Conservation (phyloP, 352 stramenopile genomes). For the Aphanomyces astaci region DNA sequence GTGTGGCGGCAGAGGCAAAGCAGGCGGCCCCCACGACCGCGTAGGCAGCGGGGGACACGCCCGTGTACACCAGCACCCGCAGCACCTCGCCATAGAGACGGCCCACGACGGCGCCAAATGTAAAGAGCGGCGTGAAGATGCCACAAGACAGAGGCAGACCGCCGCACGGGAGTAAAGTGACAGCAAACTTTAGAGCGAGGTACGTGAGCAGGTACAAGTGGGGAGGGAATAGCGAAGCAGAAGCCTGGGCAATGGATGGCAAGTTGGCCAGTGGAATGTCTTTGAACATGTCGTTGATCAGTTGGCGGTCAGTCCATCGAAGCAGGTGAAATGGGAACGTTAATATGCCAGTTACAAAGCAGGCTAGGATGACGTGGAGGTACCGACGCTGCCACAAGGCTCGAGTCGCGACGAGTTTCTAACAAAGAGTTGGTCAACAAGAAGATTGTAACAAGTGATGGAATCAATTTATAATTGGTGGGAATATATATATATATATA, state of each 20-base stretch:
- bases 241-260: slow-evolving; percentile 55
- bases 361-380: slow-evolving; percentile 55
- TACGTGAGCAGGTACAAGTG: slow-evolving; percentile 60
- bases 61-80: slow-evolving; percentile 67
- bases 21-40: slow-evolving; percentile 87
- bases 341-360: slow-evolving; percentile 43
- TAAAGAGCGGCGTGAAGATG: slow-evolving; percentile 76
- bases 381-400: slow-evolving; percentile 47
- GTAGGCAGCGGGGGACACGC: slow-evolving; percentile 72
- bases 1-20: slow-evolving; percentile 84
- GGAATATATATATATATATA: too few relatives aligned
- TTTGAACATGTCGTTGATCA: slow-evolving; percentile 75
- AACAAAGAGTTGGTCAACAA: background rate
- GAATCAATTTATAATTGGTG: too few relatives aligned
- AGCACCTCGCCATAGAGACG: slow-evolving; percentile 70
- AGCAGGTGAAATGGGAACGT: slow-evolving; percentile 67
- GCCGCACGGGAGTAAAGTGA: slow-evolving; percentile 57
- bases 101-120: slow-evolving; percentile 65
- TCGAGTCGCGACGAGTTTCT: slow-evolving; percentile 22
- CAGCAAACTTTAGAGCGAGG: slow-evolving; percentile 60
- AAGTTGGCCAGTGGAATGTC: slow-evolving; percentile 48
- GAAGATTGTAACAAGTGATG: too few relatives aligned
- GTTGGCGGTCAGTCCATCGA: slow-evolving; percentile 51
- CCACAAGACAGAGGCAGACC: slow-evolving; percentile 70
- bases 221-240: slow-evolving; percentile 33